These are phyloP conservation scores for Daedaleopsis sinensis DNA, from an alignment of 768 basidiomycete genomes.

Conservation along the genomic window DNA sequence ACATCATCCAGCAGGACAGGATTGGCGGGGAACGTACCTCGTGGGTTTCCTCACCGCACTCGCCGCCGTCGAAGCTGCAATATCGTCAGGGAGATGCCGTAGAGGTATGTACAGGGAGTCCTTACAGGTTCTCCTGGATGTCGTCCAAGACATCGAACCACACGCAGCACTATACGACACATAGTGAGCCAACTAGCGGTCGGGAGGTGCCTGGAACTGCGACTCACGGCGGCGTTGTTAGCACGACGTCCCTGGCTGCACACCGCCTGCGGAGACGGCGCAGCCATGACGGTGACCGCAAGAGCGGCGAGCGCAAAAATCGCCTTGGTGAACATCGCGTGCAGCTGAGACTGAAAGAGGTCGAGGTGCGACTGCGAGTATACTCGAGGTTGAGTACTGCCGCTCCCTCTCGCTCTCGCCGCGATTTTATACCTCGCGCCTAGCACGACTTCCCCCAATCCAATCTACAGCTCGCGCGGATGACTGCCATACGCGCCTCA, in stretches of 20 bases:
- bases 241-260: slow-evolving; percentile 1
- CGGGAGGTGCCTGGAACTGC: no score
- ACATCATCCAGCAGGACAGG: no score
- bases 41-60: slow-evolving; percentile 18
- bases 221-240: background rate
- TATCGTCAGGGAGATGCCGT: background rate
- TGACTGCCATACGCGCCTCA: background rate
- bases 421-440: background rate
- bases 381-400: slow-evolving; percentile 7
- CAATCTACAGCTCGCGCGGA: background rate
- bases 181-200: no score
- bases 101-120: no score
- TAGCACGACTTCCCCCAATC: background rate
- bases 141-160: slow-evolving; percentile 24
- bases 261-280: background rate
- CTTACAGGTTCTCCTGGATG: slow-evolving; percentile 19
- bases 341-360: background rate
- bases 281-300: background rate
- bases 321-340: slow-evolving; percentile 3
- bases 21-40: slow-evolving; percentile 2
- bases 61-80: slow-evolving; percentile 14
- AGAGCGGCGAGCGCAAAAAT: slow-evolving; percentile 5
- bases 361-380: slow-evolving; percentile 3
- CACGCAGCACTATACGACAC: slow-evolving; percentile 11
- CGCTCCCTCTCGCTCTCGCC: background rate